Conservation (phyloP, 106 monocot species). For the Acanthochlamys bracteata region DNA sequence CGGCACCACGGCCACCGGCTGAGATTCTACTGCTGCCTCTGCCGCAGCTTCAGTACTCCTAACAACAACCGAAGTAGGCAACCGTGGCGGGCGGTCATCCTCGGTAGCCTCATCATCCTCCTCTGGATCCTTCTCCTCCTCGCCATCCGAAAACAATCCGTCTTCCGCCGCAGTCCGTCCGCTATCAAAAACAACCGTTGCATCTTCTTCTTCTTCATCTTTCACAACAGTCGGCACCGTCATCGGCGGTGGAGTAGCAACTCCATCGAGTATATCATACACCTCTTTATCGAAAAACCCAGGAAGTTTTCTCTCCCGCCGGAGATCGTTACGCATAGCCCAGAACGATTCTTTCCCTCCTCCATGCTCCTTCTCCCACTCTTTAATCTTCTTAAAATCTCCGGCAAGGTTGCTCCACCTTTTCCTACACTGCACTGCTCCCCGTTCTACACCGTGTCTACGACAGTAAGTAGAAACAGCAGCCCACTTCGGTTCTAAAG, state of each 20-base stretch:
- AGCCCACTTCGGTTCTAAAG: conserved; percentile 56
- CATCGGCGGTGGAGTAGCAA: background rate
- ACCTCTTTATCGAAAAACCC: conserved; percentile 89
- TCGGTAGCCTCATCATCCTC: conserved; percentile 26
- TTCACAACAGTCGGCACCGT: conserved; percentile 11
- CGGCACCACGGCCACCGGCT: conserved; percentile 21
- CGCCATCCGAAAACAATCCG: conserved; percentile 47
- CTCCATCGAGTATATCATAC: conserved; percentile 68
- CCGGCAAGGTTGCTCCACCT: conserved; percentile 88
- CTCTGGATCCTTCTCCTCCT: conserved; percentile 27
- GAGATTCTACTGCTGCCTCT: background rate
- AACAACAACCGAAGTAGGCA: too few relatives aligned
- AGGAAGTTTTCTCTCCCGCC: conserved; percentile 65
- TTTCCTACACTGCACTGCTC: conserved; percentile 84
- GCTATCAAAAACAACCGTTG: conserved; percentile 30
- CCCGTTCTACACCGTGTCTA: conserved; percentile 58
- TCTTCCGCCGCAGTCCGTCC: conserved; percentile 33
- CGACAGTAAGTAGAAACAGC: conserved; percentile 53
- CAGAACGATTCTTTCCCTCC: conserved; percentile 48
- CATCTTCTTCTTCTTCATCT: conserved; percentile 15
- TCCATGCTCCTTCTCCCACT: conserved; percentile 34
- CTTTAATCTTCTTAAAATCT: conserved; percentile 86
- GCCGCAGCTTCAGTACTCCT: background rate
- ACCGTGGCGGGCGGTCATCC: conserved; percentile 7
- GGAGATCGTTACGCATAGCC: conserved; percentile 65